These are phyloP conservation scores for Achaetomium macrosporum DNA, from an alignment of 2,329 filamentous ascomycete genomes.

Conservation along the genomic window DNA sequence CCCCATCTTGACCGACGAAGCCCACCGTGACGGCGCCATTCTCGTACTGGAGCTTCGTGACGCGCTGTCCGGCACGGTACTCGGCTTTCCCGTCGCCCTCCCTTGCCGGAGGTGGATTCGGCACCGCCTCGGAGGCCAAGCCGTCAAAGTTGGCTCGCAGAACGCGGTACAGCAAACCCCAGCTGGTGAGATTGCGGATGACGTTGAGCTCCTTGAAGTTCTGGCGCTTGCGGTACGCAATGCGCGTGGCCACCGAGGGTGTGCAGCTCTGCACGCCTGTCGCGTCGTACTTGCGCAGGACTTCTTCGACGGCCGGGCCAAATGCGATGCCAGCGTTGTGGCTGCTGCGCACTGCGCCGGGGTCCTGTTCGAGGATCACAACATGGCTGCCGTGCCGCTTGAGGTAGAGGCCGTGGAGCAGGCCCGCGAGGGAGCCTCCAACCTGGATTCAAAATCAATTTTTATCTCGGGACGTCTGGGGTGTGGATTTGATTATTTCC, in stretches of 20 bases:
- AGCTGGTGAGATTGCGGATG: conserved; percentile 34
- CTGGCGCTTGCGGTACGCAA: conserved; percentile 16
- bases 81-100: conserved; percentile 20
- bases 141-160: conserved; percentile 38
- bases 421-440: conserved; percentile 33
- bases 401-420: conserved; percentile 30
- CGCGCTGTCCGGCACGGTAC: conserved; percentile 23
- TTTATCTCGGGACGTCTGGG: too few species aligned
- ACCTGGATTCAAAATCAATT: too few species aligned
- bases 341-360: conserved; percentile 31
- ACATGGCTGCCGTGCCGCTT: conserved; percentile 33
- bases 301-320: conserved; percentile 29
- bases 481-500: background rate
- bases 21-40: conserved; percentile 17
- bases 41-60: conserved; percentile 18
- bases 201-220: conserved; percentile 15
- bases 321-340: conserved; percentile 37
- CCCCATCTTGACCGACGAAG: conserved; percentile 23
- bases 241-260: conserved; percentile 4
- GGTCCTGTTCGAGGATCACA: conserved; percentile 35
- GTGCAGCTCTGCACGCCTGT: conserved; percentile 23
- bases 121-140: conserved; percentile 21
- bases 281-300: conserved; percentile 31
- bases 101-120: conserved; percentile 18
- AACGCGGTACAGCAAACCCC: conserved; percentile 36